These are phyloP conservation scores for Zalerion maritima DNA, from an alignment of 495 filamentous ascomycete genomes.

Conservation along the genomic window DNA sequence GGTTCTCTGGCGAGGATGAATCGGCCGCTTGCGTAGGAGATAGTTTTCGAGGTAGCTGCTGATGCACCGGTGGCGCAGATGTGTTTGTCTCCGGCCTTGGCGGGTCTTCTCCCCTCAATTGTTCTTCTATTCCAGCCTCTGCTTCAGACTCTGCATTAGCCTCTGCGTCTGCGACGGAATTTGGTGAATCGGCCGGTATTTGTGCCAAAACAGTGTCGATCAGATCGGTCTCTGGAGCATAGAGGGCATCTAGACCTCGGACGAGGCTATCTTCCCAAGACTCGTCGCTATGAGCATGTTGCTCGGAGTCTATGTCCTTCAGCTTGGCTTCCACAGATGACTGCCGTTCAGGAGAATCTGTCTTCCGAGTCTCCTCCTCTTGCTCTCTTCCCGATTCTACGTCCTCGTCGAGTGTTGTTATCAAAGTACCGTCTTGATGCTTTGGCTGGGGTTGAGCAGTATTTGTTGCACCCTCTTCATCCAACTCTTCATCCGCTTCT, in stretches of 20 bases:
- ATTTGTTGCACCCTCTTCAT: background rate
- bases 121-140: background rate
- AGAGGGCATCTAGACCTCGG: no score
- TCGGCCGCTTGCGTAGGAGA: no score
- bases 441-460: conserved; percentile 1
- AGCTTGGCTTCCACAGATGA: no score
- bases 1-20: background rate
- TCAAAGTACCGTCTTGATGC: conserved; percentile 7
- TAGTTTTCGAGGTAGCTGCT: background rate
- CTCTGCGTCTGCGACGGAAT: conserved; percentile 1
- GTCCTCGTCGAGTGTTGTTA: background rate
- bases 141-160: background rate
- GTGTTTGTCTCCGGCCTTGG: background rate
- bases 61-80: background rate
- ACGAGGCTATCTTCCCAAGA: background rate
- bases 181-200: no score
- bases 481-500: conserved; percentile 1
- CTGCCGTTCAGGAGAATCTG: no score
- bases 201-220: no score
- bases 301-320: no score
- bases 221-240: no score
- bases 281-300: no score
- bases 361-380: no score
- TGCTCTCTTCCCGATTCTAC: background rate
- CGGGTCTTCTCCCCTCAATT: no score